Evolutionary conservation across 768 basidiomycete genomes (phyloP).

Genomic region (Dentipellis fragilis): DNA sequence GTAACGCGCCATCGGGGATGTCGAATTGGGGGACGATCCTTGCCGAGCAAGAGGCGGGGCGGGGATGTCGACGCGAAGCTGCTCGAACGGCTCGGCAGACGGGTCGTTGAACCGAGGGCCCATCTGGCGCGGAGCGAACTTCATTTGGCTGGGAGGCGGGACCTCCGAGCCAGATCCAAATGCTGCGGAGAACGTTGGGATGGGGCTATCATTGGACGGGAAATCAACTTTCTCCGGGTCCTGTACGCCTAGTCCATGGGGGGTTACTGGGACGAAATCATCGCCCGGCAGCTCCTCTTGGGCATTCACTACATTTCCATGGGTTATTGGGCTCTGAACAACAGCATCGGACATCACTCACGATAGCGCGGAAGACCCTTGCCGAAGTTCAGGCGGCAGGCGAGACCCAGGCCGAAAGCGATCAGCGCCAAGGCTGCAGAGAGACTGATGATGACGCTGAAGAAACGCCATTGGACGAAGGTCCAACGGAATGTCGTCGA

Average conservation of each 20-base stretch:
- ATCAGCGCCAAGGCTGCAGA: slow-evolving; percentile 48
- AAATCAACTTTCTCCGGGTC: slow-evolving; percentile 47
- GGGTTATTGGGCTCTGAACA: background rate
- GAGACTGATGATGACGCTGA: slow-evolving; percentile 47
- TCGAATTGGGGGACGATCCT: background rate
- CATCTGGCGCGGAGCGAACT: slow-evolving; percentile 23
- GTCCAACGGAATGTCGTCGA: slow-evolving; percentile 69
- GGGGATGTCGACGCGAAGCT: slow-evolving; percentile 2
- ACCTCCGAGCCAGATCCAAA: slow-evolving; percentile 26
- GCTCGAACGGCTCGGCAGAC: slow-evolving; percentile 19
- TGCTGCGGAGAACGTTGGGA: slow-evolving; percentile 43
- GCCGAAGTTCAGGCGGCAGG: slow-evolving; percentile 69
- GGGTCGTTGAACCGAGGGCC: slow-evolving; percentile 42
- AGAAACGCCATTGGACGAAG: slow-evolving; percentile 66
- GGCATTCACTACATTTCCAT: slow-evolving; percentile 36
- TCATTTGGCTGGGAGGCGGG: slow-evolving; percentile 28
- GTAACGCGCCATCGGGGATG: background rate
- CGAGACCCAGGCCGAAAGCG: slow-evolving; percentile 49
- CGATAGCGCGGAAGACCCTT: slow-evolving; percentile 61
- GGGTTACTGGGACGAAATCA: slow-evolving; percentile 25
- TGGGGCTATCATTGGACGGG: slow-evolving; percentile 39
- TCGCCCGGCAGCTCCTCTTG: slow-evolving; percentile 40
- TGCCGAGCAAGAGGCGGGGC: background rate
- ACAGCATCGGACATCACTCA: slow-evolving; percentile 25
- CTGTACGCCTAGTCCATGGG: slow-evolving; percentile 18